Evolutionary conservation across 441 rosid species (phyloP).

Genomic region (Hura crepitans): DNA sequence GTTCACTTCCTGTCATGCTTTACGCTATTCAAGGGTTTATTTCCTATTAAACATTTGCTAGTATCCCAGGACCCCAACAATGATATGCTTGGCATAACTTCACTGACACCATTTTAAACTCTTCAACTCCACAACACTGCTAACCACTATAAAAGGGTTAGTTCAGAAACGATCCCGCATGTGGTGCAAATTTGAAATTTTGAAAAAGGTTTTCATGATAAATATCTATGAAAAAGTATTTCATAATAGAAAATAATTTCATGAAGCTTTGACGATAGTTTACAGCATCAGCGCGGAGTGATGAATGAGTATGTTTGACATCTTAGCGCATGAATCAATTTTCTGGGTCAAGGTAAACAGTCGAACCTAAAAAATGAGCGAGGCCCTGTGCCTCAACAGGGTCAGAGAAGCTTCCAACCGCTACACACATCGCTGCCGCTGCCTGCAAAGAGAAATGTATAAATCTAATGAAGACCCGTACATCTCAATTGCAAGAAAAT

Average conservation of each 20-base stretch:
- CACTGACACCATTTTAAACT: neutral
- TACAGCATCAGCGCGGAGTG: neutral
- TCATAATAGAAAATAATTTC: neutral
- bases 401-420: conserved; percentile 93
- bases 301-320: neutral
- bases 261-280: neutral
- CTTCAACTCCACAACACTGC: neutral
- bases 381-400: conserved; percentile 93
- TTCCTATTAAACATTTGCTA: neutral
- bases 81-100: neutral
- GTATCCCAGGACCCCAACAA: conserved; percentile 1
- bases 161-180: neutral
- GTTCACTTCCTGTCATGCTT: neutral
- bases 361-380: conserved; percentile 87
- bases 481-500: neutral
- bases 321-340: neutral
- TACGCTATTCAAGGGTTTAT: neutral
- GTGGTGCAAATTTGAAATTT: neutral
- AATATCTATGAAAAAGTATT: neutral
- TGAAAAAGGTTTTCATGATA: neutral
- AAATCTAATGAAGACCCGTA: neutral
- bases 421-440: conserved; percentile 98
- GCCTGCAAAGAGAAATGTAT: conserved; percentile 45
- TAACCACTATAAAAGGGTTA: neutral
- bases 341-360: conserved; percentile 1